Evolutionary conservation across 345 rosid genomes (phyloP), one percentile per base, ranked within the genome.

Genomic region (Gossypium arboreum): DNA sequence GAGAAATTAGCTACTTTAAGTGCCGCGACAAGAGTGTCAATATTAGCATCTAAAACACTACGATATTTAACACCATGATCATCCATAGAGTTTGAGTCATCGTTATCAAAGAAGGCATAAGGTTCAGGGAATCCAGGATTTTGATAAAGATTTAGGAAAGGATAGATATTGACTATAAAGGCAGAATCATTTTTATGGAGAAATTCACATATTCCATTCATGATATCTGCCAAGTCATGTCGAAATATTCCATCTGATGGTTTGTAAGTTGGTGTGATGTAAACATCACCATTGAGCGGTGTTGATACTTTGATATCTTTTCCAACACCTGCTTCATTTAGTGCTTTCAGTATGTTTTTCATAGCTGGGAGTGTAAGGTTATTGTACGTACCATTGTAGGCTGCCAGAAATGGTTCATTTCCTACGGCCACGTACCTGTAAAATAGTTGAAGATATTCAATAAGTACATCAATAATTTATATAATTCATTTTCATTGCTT

Each of bases 141-240:
- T 13, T 79, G 84, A 80, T 89, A 84, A 22, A 95, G 89, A 75
- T 93, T 88, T 52, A 93, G 88, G 78, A 89, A 95, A 11, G 94
- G 99, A 62, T 95, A 95, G 47, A 93, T 89, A 85, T 95, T 95
- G 72, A 95, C 91, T 0, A 93, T 34, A 47, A 95, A 93, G 7
- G 97, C 91, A 2, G 91, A 68, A 0, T 78, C 66, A 27, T 93
- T 81, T 4, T 89, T 76, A 0, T 77, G 44, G 87, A 89, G 77
- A 66, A 86, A 22, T 78, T 72, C 9, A 85, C 84, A 25, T 13
- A 91, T 84, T 1, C 84, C 68, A 18, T 12, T 12, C 88, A 89
- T 90, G 2, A 76, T 9, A 6, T 59, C 27, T 74, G 54, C 87
- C 15, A 91, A 73, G 72, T 91, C 92, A 0, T 17, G 12, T 0